Evolutionary conservation across 2,329 filamentous ascomycete species (phyloP).

Genomic region (Sordariomycetes sp.): DNA sequence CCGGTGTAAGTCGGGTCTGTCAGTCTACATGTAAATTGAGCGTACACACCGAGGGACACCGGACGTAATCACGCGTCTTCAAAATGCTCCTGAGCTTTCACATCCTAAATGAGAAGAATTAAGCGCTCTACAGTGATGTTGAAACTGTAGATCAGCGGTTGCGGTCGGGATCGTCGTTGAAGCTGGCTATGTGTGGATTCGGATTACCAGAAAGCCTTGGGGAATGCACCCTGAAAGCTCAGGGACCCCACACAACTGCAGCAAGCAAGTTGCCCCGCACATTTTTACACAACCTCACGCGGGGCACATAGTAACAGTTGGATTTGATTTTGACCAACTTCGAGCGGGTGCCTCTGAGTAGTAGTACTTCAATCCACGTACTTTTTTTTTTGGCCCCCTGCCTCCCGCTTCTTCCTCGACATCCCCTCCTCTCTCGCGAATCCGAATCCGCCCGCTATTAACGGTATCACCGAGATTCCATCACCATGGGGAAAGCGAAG

Average conservation of each 20-base stretch:
- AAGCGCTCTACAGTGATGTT: no score
- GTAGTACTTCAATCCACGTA: background rate
- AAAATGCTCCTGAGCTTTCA: no score
- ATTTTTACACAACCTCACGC: background rate
- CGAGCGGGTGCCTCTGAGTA: background rate
- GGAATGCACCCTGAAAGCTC: background rate
- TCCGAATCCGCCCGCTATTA: background rate
- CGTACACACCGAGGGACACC: no score
- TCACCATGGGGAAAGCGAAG: slow-evolving; percentile 39
- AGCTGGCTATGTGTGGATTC: no score
- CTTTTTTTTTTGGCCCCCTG: background rate
- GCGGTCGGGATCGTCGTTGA: no score
- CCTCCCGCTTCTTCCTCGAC: background rate
- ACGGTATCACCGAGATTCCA: background rate
- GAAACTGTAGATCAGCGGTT: no score
- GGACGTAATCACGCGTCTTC: no score
- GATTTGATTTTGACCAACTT: no score
- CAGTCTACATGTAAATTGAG: no score
- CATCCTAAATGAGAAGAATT: no score
- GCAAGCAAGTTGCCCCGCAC: background rate
- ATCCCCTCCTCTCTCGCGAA: background rate
- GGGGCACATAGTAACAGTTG: background rate
- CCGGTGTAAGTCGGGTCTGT: no score
- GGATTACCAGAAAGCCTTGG: no score
- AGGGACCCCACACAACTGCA: background rate